Percentiles rank a stretch among this genome's conserved stretches.
phyloP scores from a whole-genome alignment of 2,329 filamentous ascomycete genomes.

The Onygenales sp. region DNA sequence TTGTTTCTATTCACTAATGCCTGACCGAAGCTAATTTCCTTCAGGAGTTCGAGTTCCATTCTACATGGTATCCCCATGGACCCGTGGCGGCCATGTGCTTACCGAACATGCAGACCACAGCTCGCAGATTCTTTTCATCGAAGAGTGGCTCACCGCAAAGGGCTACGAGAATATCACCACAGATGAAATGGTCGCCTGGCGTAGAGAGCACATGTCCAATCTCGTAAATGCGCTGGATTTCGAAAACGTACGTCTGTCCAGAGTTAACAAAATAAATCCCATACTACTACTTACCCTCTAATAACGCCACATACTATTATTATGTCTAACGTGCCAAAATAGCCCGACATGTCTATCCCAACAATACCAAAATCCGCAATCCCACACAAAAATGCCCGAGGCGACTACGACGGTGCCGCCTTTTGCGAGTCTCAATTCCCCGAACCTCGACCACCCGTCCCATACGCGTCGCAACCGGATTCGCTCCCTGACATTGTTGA shows the following conservation, averaged over 20 bases:
- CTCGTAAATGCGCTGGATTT: conserved; percentile 41
- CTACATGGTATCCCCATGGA: conserved; percentile 49
- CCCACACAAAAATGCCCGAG: conserved; percentile 34
- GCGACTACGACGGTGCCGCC: conserved; percentile 38
- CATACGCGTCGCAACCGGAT: conserved; percentile 37
- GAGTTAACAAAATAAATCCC: neutral
- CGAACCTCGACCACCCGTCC: conserved; percentile 35
- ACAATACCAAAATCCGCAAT: conserved; percentile 34
- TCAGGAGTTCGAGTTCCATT: conserved; percentile 43
- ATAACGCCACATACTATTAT: conserved; percentile 4
- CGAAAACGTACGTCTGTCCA: conserved; percentile 18
- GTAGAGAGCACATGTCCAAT: conserved; percentile 39
- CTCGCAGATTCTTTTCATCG: conserved; percentile 47
- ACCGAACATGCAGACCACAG: conserved; percentile 47
- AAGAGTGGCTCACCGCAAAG: conserved; percentile 40
- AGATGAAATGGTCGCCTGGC: conserved; percentile 37
- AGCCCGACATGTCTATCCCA: conserved; percentile 42
- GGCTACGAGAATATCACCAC: conserved; percentile 33
- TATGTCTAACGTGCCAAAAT: neutral
- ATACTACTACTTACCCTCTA: neutral
- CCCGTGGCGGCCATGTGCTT: conserved; percentile 44
- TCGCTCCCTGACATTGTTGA: conserved; percentile 32
- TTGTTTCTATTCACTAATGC: neutral
- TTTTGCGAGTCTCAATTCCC: conserved; percentile 34
- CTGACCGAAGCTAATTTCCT: neutral